These are phyloP conservation scores for Puccinia hordei DNA, from an alignment of 1,284 basidiomycete species.

Conservation along the genomic window DNA sequence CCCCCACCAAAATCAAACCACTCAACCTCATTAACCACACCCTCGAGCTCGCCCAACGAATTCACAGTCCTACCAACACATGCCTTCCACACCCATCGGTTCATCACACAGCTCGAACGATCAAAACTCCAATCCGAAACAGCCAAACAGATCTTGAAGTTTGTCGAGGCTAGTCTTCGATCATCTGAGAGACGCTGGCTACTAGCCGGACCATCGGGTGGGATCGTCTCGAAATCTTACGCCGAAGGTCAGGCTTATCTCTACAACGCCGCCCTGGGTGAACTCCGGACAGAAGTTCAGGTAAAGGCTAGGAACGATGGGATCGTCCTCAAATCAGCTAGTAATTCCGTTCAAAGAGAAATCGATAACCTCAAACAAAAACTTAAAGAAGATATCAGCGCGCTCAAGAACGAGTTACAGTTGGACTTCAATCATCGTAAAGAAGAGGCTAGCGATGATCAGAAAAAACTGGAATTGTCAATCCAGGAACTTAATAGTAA, in stretches of 20 bases:
- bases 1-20: slow-evolving; percentile 19
- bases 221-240: slow-evolving; percentile 45
- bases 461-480: slow-evolving; percentile 81
- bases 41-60: slow-evolving; percentile 9
- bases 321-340: slow-evolving; percentile 74
- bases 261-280: slow-evolving; percentile 87
- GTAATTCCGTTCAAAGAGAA: slow-evolving; percentile 77
- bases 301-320: slow-evolving; percentile 82
- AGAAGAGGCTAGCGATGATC: slow-evolving; percentile 83
- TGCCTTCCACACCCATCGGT: slow-evolving; percentile 48
- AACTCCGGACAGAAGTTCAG: slow-evolving; percentile 82
- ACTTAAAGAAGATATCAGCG: slow-evolving; percentile 89
- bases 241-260: slow-evolving; percentile 73
- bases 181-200: slow-evolving; percentile 34
- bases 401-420: slow-evolving; percentile 92
- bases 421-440: slow-evolving; percentile 94
- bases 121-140: slow-evolving; percentile 19
- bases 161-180: slow-evolving; percentile 27
- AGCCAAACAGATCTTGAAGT: slow-evolving; percentile 21
- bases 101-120: slow-evolving; percentile 36
- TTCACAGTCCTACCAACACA: slow-evolving; percentile 35
- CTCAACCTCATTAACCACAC: slow-evolving; percentile 10
- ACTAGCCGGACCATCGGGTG: slow-evolving; percentile 39
- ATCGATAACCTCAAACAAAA: slow-evolving; percentile 83
- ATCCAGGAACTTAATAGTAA: slow-evolving; percentile 71